Percentiles rank a stretch among this genome's conserved stretches.
Conservation (phyloP, 305 asterid genomes). For the Solanum hybrid region DNA sequence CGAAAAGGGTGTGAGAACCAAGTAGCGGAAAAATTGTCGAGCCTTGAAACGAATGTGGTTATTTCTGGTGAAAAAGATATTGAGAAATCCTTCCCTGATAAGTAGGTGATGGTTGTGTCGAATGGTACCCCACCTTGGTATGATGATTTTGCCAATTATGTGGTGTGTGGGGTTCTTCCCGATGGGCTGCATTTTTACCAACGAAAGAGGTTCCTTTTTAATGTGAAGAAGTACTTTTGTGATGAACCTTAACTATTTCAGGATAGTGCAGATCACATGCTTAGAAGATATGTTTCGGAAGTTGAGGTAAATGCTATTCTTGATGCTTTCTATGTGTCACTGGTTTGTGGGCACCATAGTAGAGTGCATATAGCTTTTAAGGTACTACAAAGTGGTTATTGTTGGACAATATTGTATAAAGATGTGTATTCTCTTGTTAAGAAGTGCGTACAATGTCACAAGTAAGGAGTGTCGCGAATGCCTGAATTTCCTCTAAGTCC, state of each 20-base stretch:
- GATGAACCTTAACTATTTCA: background rate
- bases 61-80: too few species aligned
- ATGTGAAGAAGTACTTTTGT: background rate
- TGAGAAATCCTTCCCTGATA: too few species aligned
- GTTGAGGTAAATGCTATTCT: background rate
- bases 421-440: background rate
- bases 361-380: background rate
- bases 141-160: background rate
- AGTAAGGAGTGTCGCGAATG: background rate
- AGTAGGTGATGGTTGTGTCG: too few species aligned
- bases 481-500: background rate
- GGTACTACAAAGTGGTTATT: background rate
- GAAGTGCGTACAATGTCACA: background rate
- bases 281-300: background rate
- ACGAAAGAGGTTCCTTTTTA: background rate
- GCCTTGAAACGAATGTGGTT: too few species aligned
- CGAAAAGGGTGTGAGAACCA: too few species aligned
- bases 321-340: background rate
- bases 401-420: background rate
- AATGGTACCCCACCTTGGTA: background rate
- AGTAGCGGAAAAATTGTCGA: too few species aligned
- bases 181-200: background rate
- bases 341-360: background rate
- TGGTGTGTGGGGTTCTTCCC: background rate
- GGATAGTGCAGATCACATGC: background rate